Evolutionary conservation across 805 yeast genomes (phyloP).

Genomic region (Spathaspora hagerdaliae): DNA sequence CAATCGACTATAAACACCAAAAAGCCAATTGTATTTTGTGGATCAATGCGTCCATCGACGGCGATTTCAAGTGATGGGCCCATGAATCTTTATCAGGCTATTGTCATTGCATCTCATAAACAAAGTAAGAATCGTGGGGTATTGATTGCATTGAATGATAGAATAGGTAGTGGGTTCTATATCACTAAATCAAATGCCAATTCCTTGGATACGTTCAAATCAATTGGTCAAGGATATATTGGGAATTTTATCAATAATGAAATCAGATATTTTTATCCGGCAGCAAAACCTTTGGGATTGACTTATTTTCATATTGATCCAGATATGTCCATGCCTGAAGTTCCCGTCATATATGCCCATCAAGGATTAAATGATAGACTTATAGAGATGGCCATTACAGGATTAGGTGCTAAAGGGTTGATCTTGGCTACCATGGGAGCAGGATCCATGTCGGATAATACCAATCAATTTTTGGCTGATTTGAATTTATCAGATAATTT

Average conservation of each 20-base stretch:
- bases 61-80: conserved; percentile 71
- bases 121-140: conserved; percentile 56
- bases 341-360: conserved; percentile 56
- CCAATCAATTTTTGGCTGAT: conserved; percentile 41
- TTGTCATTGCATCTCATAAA: conserved; percentile 53
- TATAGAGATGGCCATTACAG: conserved; percentile 43
- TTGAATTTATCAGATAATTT: conserved; percentile 33
- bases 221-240: conserved; percentile 64
- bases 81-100: conserved; percentile 68
- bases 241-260: conserved; percentile 68
- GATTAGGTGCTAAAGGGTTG: conserved; percentile 47
- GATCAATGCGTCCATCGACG: conserved; percentile 73
- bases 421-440: conserved; percentile 72
- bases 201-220: conserved; percentile 64
- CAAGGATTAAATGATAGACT: conserved; percentile 54
- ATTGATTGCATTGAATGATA: conserved; percentile 62
- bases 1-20: conserved; percentile 42
- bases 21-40: conserved; percentile 64
- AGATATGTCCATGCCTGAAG: conserved; percentile 35
- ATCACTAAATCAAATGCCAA: conserved; percentile 70
- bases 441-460: conserved; percentile 53
- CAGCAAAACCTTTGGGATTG: conserved; percentile 53
- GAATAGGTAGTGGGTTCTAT: conserved; percentile 66
- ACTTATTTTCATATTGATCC: conserved; percentile 30
- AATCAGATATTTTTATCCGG: conserved; percentile 62